These are phyloP conservation scores for Diaporthe caulivora DNA, from an alignment of 2,329 filamentous ascomycete genomes.

Conservation along the genomic window DNA sequence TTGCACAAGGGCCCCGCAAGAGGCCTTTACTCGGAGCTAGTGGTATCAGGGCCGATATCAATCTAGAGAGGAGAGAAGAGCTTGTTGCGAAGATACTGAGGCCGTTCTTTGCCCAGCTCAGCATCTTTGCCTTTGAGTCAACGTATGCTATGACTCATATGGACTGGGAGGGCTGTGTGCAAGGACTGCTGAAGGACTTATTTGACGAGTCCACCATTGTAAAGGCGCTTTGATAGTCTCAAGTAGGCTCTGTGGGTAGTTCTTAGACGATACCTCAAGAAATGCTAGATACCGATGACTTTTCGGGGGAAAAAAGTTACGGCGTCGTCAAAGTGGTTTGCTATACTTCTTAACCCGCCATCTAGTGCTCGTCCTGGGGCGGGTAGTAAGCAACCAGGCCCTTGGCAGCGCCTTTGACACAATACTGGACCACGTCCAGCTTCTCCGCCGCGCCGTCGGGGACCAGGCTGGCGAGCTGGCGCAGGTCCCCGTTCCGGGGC, in stretches of 20 bases:
- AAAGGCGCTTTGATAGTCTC: slow-evolving; percentile 61
- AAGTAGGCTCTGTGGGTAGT: neutral
- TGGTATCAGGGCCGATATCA: slow-evolving; percentile 67
- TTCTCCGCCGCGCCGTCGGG: slow-evolving; percentile 59
- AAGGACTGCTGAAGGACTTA: slow-evolving; percentile 77
- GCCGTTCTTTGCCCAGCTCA: slow-evolving; percentile 92
- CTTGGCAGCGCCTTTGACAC: slow-evolving; percentile 90
- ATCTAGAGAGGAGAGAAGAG: slow-evolving; percentile 72
- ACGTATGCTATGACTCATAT: slow-evolving; percentile 85
- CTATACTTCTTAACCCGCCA: neutral
- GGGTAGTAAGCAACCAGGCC: slow-evolving; percentile 76
- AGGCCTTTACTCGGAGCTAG: slow-evolving; percentile 64
- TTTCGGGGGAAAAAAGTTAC: neutral
- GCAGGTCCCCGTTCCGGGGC: slow-evolving; percentile 85
- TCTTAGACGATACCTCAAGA: neutral
- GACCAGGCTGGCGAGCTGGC: slow-evolving; percentile 76
- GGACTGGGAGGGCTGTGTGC: slow-evolving; percentile 74
- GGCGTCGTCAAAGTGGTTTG: neutral
- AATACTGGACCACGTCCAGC: slow-evolving; percentile 88
- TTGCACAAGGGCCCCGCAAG: slow-evolving; percentile 52
- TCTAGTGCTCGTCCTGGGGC: slow-evolving; percentile 38
- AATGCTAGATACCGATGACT: slow-evolving; percentile 11
- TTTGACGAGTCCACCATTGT: slow-evolving; percentile 83
- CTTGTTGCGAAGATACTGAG: slow-evolving; percentile 82
- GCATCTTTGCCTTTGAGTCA: slow-evolving; percentile 93